phyloP scores from a whole-genome alignment of 352 stramenopile species.

The Phytophthora hibernalis region DNA sequence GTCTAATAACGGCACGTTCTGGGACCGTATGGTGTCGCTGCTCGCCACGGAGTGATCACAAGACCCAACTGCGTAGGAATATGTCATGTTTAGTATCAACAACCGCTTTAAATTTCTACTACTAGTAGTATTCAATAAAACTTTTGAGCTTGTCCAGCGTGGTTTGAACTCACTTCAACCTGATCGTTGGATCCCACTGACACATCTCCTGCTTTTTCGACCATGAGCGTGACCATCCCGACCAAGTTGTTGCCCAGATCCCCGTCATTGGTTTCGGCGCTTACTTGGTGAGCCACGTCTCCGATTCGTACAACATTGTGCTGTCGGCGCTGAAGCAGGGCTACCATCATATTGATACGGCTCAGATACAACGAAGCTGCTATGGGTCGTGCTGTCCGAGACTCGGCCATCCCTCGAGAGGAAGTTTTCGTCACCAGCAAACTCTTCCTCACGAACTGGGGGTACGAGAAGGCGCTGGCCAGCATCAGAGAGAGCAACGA shows the following conservation, averaged over 20 bases:
- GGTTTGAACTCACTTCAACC: background rate
- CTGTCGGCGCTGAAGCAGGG: constrained; percentile 66
- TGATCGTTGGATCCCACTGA: background rate
- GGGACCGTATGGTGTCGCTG: constrained; percentile 56
- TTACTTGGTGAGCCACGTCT: constrained; percentile 55
- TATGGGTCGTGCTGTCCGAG: constrained; percentile 72
- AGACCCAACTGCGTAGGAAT: constrained; percentile 1
- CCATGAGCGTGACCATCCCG: constrained; percentile 27
- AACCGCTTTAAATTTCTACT: constrained; percentile 6
- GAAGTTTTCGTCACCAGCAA: constrained; percentile 91
- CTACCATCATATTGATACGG: constrained; percentile 92
- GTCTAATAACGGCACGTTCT: constrained; percentile 51
- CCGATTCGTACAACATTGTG: constrained; percentile 67
- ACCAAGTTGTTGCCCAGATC: constrained; percentile 59
- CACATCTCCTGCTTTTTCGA: background rate
- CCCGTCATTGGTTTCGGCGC: constrained; percentile 62
- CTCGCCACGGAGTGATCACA: constrained; percentile 27
- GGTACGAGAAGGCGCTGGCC: constrained; percentile 71
- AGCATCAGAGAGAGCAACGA: constrained; percentile 59
- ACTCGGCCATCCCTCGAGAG: constrained; percentile 74
- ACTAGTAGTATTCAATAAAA: too few species aligned
- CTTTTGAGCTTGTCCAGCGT: background rate
- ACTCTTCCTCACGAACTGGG: constrained; percentile 65
- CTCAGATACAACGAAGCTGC: constrained; percentile 86
- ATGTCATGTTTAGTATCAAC: constrained; percentile 18